phyloP scores from a whole-genome alignment of 768 basidiomycete species.

The Pleurotus pulmonarius region DNA sequence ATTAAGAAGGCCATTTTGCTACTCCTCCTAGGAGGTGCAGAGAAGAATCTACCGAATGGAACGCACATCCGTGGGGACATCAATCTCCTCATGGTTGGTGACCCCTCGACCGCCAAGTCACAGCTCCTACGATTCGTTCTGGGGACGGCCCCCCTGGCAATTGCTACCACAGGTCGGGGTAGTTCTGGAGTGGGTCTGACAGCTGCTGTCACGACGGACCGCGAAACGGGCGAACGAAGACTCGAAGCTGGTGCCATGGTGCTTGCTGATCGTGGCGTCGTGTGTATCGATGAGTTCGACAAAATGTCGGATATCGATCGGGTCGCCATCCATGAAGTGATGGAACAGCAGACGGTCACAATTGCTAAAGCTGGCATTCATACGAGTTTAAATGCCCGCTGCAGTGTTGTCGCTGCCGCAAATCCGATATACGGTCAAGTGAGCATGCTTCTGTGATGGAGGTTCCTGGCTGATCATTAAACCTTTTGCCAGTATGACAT shows the following conservation, averaged over 20 bases:
- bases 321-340: constrained; percentile 99
- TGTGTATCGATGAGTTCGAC: constrained; percentile 99
- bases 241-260: constrained; percentile 99
- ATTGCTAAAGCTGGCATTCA: constrained; percentile 99
- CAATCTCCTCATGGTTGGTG: constrained; percentile 99
- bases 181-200: constrained; percentile 99
- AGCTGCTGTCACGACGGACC: constrained; percentile 96
- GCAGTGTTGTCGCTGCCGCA: constrained; percentile 96
- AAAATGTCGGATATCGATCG: constrained; percentile 99
- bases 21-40: constrained; percentile 91
- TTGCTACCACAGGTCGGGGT: constrained; percentile 96
- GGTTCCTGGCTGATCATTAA: background rate
- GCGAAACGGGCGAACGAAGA: constrained; percentile 94
- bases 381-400: constrained; percentile 95
- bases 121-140: constrained; percentile 95
- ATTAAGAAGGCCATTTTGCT: constrained; percentile 94
- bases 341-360: constrained; percentile 99
- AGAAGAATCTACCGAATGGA: constrained; percentile 96
- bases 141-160: constrained; percentile 92
- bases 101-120: constrained; percentile 97
- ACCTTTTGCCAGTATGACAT: constrained; percentile 79
- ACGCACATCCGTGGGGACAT: constrained; percentile 99
- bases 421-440: constrained; percentile 99
- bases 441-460: constrained; percentile 17
- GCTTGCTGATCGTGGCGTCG: constrained; percentile 95